These are phyloP conservation scores for Fusarium clavum DNA, from an alignment of 2,329 filamentous ascomycete species.

Conservation along the genomic window DNA sequence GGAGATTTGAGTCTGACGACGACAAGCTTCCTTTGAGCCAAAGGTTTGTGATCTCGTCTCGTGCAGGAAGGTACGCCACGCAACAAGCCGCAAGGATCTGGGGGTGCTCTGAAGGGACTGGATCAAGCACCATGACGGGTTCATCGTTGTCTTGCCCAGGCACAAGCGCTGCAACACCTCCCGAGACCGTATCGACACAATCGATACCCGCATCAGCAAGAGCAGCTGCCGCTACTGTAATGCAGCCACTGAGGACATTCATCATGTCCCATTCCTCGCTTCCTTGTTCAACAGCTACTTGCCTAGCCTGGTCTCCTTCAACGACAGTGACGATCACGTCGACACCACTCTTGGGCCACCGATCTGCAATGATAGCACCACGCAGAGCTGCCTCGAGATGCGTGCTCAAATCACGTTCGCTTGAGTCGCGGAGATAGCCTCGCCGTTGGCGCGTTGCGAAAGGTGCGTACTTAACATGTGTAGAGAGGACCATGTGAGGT, in stretches of 20 bases:
- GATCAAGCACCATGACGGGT: slow-evolving; percentile 76
- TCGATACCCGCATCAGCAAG: slow-evolving; percentile 96
- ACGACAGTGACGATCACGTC: slow-evolving; percentile 93
- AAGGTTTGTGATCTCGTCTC: slow-evolving; percentile 93
- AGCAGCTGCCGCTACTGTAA: slow-evolving; percentile 92
- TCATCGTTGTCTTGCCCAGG: slow-evolving; percentile 49
- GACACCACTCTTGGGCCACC: slow-evolving; percentile 99
- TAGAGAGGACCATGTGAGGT: slow-evolving; percentile 89
- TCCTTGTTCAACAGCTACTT: slow-evolving; percentile 58
- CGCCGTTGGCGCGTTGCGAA: slow-evolving; percentile 87
- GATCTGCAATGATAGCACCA: slow-evolving; percentile 89
- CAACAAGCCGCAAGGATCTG: slow-evolving; percentile 85
- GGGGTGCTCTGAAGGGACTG: slow-evolving; percentile 82
- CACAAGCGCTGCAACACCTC: slow-evolving; percentile 88
- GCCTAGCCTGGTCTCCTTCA: slow-evolving; percentile 88
- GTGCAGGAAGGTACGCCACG: slow-evolving; percentile 85
- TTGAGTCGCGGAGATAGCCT: slow-evolving; percentile 86
- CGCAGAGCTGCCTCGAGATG: slow-evolving; percentile 92
- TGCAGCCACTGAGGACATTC: slow-evolving; percentile 90
- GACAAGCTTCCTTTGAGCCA: slow-evolving; percentile 85
- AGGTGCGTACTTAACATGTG: slow-evolving; percentile 95
- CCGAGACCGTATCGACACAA: slow-evolving; percentile 89
- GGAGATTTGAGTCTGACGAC: slow-evolving; percentile 51
- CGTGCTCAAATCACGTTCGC: slow-evolving; percentile 88
- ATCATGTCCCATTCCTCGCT: slow-evolving; percentile 86